Evolutionary conservation across 352 stramenopile species (phyloP), one percentile per base, ranked within the genome.

Genomic region (Phytophthora hybrid): DNA sequence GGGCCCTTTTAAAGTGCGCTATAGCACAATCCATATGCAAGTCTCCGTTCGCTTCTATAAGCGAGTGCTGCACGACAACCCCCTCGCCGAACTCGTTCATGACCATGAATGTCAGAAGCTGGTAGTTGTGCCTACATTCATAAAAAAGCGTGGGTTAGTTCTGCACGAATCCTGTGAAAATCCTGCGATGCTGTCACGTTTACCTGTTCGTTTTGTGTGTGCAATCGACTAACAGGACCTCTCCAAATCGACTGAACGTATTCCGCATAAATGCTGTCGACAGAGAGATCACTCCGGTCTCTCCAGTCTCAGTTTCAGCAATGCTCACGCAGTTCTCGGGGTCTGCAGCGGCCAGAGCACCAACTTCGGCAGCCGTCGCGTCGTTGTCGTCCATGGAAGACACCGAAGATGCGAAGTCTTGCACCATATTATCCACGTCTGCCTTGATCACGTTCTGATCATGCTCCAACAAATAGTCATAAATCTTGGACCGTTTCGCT

Each of bases 381-480:
- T 63, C 66, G 19, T 74, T 63, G n/a, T 74, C 66, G 14, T 71
- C 66, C 4, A 13, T 18, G 0, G 5, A 8, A 6, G 29, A 19
- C 5, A 63, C 11, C 0, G 41, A 55, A 1, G 60, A 58, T 4
- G 29, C 7, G 19, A 73, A 44, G 0, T 16, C 46, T 0, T 63
- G 39, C 1, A 77, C 70, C 31, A 73, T 29, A 16, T 77, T 73
- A 16, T 67, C 64, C 2, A 70, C 70, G 10, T 77, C 64, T 0
- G 19, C 52, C 21, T 74, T 59, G 7, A 78, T 74, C 4, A 68
- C 61, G 23, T 78, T 78, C 29, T 78, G 49, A n/a, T 71, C 59
- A 13, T 77, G 53, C 10, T 66, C 37, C 4, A 73, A 18, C 1
- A 70, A 34, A 3, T 67, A 77, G 16, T 73, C 59, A 34, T 69